A percentile compares a stretch with the other conserved stretches of the same genome.
These are phyloP conservation scores for Areca catechu DNA, from an alignment of 176 grass and related monocot species.

Conservation along the genomic window DNA sequence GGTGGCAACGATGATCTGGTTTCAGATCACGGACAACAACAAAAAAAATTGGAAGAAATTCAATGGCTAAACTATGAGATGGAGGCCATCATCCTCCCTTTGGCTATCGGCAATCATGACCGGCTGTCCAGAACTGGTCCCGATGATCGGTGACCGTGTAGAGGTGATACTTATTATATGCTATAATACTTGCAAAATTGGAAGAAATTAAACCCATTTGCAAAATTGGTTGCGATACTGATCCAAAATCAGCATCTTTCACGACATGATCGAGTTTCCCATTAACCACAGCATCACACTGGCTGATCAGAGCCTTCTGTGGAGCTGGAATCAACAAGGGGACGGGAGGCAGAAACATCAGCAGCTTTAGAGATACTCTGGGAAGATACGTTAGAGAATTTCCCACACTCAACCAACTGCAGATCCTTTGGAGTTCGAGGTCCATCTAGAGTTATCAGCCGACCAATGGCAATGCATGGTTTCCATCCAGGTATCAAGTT, in stretches of 20 bases:
- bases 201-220: too few species aligned
- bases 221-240: too few species aligned
- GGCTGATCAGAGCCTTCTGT: neutral
- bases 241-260: neutral
- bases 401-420: constrained; percentile 1
- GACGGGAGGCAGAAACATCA: neutral
- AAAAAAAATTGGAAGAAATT: too few species aligned
- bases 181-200: too few species aligned
- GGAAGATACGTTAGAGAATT: neutral
- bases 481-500: constrained; percentile 27
- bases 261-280: neutral
- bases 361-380: constrained; percentile 15
- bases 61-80: too few species aligned
- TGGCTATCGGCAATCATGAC: too few species aligned
- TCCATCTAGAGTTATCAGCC: constrained; percentile 5
- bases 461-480: constrained; percentile 5
- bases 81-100: too few species aligned
- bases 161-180: too few species aligned
- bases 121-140: too few species aligned
- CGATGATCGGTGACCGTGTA: too few species aligned
- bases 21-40: too few species aligned
- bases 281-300: neutral
- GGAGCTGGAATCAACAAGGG: neutral
- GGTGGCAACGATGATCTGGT: too few species aligned
- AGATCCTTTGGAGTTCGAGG: neutral